These are phyloP conservation scores for Hypoxylon fuscum DNA, from an alignment of 495 filamentous ascomycete genomes.

Conservation along the genomic window DNA sequence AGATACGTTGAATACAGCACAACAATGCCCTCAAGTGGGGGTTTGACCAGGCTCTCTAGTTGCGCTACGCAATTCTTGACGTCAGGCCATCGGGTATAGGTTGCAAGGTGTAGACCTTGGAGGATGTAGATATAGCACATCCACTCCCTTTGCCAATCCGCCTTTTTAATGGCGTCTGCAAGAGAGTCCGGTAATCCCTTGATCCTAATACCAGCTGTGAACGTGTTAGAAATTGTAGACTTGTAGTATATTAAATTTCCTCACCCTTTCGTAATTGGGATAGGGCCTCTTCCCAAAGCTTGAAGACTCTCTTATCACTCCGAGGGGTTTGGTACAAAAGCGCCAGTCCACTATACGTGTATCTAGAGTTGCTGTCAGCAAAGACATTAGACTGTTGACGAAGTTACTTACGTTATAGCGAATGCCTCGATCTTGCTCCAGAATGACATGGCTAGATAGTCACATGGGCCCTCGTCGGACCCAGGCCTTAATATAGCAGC, in stretches of 20 bases:
- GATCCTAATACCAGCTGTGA: slow-evolving; percentile 43
- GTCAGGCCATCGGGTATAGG: slow-evolving; percentile 54
- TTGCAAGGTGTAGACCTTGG: slow-evolving; percentile 56
- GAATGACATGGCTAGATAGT: slow-evolving; percentile 61
- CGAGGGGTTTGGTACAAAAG: slow-evolving; percentile 68
- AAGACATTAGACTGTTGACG: not conserved
- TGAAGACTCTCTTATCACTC: slow-evolving; percentile 66
- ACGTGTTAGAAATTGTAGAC: slow-evolving; percentile 32
- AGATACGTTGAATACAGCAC: slow-evolving; percentile 69
- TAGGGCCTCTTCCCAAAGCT: slow-evolving; percentile 54
- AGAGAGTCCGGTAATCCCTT: slow-evolving; percentile 46
- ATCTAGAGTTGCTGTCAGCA: slow-evolving; percentile 40
- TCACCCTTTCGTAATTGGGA: slow-evolving; percentile 45
- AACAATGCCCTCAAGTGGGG: slow-evolving; percentile 46
- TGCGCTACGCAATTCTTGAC: slow-evolving; percentile 55
- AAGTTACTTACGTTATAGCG: slow-evolving; percentile 54
- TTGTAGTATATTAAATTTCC: slow-evolving; percentile 12
- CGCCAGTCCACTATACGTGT: slow-evolving; percentile 73
- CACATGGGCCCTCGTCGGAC: slow-evolving; percentile 46
- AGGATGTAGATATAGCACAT: slow-evolving; percentile 58
- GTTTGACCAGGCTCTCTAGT: slow-evolving; percentile 44
- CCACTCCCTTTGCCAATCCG: slow-evolving; percentile 54
- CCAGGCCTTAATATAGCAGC: slow-evolving; percentile 61
- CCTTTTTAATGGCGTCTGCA: slow-evolving; percentile 54
- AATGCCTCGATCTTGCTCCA: slow-evolving; percentile 59